Conservation (phyloP, 192 early-diverging fungal species). For the Mortierella antarctica region DNA sequence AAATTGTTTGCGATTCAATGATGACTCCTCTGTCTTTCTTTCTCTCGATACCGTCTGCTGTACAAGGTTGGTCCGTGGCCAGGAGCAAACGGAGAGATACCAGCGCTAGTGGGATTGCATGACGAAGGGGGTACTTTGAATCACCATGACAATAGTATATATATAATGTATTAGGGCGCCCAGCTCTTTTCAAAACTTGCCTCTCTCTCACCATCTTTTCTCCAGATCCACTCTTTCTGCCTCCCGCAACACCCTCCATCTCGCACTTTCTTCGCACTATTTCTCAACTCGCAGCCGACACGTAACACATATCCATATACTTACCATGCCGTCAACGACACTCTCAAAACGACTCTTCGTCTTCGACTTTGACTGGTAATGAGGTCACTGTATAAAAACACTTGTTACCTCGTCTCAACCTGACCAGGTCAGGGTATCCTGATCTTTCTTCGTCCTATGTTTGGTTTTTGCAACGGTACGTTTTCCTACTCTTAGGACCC, state of each 20-base stretch:
- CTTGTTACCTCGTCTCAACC: neutral
- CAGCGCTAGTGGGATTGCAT: no score
- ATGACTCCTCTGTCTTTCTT: no score
- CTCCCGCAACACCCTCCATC: neutral
- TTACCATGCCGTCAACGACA: constrained; percentile 13
- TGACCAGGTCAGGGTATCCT: neutral
- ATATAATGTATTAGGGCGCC: no score
- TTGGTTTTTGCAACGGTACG: neutral
- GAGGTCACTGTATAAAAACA: neutral
- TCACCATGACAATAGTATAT: no score
- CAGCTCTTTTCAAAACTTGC: no score
- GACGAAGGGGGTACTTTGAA: no score
- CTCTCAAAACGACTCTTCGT: constrained; percentile 55
- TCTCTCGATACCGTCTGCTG: no score
- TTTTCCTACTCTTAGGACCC: constrained; percentile 46
- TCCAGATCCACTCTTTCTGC: constrained; percentile 2
- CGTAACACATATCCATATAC: neutral
- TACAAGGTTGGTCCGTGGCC: no score
- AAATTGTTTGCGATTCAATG: no score
- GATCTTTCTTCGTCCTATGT: neutral
- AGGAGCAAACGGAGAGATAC: no score
- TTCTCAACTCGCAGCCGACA: neutral
- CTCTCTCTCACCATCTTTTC: neutral
- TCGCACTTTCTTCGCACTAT: neutral
- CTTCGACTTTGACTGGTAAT: constrained; percentile 76